phyloP scores from a whole-genome alignment of 148 eudicot genomes.

The Selenicereus undatus region DNA sequence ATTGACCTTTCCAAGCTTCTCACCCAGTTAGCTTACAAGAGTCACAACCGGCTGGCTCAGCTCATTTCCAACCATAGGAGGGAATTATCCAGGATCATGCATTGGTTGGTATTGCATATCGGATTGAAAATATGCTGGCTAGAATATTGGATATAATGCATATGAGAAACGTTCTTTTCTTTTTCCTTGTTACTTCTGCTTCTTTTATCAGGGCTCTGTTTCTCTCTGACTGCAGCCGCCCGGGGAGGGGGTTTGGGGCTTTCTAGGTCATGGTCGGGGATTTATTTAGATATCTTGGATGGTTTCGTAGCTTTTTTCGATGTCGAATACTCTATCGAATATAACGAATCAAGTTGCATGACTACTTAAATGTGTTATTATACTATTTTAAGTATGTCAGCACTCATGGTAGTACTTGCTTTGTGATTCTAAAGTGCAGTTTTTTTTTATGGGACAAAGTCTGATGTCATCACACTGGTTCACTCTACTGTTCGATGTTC shows the following conservation, averaged over 20 bases:
- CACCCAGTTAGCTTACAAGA: not conserved
- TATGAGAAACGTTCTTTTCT: not conserved
- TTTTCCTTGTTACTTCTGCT: not conserved
- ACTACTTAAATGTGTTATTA: not conserved
- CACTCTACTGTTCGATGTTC: not conserved
- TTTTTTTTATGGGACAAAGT: not conserved
- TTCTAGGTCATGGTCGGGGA: not conserved
- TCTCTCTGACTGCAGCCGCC: not conserved
- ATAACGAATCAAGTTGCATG: not conserved
- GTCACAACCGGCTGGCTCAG: not conserved
- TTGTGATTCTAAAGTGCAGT: not conserved
- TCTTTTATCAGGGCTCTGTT: not conserved
- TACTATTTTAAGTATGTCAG: not conserved
- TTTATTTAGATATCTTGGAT: not conserved
- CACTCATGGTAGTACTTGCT: constrained; percentile 1
- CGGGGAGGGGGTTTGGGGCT: not conserved
- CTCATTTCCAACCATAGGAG: not conserved
- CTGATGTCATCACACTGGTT: not conserved
- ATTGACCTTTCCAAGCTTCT: not conserved
- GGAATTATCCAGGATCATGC: not conserved
- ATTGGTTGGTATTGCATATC: not conserved
- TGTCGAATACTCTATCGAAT: not conserved
- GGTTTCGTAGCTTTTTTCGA: not conserved
- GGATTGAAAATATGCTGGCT: not conserved
- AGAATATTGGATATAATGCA: not conserved